These are phyloP conservation scores for Quercus berberidifolia DNA, from an alignment of 306 rosid genomes.

Conservation along the genomic window DNA sequence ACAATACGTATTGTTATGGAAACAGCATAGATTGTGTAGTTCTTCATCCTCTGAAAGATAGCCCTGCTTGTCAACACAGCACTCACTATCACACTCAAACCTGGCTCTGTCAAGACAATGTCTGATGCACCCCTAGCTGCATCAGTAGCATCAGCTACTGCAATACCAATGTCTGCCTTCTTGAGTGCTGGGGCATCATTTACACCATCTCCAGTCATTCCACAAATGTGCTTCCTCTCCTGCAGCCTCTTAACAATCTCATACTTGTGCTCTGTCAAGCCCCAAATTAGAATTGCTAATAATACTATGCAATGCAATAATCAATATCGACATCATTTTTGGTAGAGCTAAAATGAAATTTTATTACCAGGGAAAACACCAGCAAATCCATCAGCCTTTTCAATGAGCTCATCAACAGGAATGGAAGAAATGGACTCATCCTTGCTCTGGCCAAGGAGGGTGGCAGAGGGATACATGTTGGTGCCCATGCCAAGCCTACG, in stretches of 20 bases:
- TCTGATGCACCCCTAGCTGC: constrained; percentile 95
- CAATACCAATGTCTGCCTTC: constrained; percentile 95
- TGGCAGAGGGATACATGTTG: constrained; percentile 91
- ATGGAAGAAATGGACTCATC: constrained; percentile 62
- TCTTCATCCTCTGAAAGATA: constrained; percentile 96
- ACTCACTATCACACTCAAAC: constrained; percentile 81
- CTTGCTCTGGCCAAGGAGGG: constrained; percentile 70
- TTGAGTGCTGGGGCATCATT: constrained; percentile 91
- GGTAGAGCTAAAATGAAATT: not conserved
- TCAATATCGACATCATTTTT: not conserved
- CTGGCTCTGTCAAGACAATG: constrained; percentile 89
- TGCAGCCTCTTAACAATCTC: constrained; percentile 87
- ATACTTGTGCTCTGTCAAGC: constrained; percentile 73
- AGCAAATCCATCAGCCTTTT: constrained; percentile 95
- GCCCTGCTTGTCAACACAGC: constrained; percentile 91
- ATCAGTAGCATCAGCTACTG: constrained; percentile 91
- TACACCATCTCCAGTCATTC: constrained; percentile 97
- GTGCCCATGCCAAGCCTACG: constrained; percentile 99
- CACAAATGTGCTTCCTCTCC: constrained; percentile 69
- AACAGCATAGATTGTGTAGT: constrained; percentile 91
- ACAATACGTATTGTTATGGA: constrained; percentile 96
- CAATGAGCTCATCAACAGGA: constrained; percentile 83
- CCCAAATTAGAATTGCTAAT: not conserved
- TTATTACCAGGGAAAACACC: constrained; percentile 92
- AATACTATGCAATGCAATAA: not conserved